These are phyloP conservation scores for Ogataea paradorogensis DNA, from an alignment of 805 yeast species.

Conservation along the genomic window DNA sequence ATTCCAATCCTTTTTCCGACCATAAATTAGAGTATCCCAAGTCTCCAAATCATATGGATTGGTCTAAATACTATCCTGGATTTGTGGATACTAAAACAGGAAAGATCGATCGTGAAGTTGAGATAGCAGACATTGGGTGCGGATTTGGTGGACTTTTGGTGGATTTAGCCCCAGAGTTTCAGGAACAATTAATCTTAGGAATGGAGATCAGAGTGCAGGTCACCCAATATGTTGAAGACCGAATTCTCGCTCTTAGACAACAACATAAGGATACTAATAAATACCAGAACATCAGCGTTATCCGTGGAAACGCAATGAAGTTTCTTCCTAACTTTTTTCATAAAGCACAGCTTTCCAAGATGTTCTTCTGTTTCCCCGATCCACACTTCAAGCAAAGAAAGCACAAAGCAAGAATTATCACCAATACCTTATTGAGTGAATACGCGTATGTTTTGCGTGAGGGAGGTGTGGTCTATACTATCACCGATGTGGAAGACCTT, in stretches of 20 bases:
- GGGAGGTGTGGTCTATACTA: constrained; percentile 88
- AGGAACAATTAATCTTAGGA: constrained; percentile 75
- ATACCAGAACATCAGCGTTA: constrained; percentile 83
- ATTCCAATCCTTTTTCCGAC: constrained; percentile 95
- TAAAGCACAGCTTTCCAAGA: constrained; percentile 78
- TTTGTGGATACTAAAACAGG: constrained; percentile 40
- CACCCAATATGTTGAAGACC: constrained; percentile 93
- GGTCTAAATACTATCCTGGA: constrained; percentile 75
- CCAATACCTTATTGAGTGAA: constrained; percentile 83
- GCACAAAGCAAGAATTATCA: constrained; percentile 94
- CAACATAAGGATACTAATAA: constrained; percentile 35
- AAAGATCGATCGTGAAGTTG: constrained; percentile 54
- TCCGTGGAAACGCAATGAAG: constrained; percentile 97
- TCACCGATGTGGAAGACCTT: constrained; percentile 91
- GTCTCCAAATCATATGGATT: constrained; percentile 81
- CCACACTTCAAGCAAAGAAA: constrained; percentile 97
- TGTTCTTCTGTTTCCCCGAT: constrained; percentile 99
- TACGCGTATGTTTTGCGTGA: constrained; percentile 87
- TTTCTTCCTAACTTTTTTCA: constrained; percentile 90
- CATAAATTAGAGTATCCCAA: constrained; percentile 87
- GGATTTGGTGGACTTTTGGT: constrained; percentile 93
- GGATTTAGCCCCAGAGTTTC: constrained; percentile 74
- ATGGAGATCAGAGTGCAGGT: constrained; percentile 99
- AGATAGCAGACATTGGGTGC: constrained; percentile 95
- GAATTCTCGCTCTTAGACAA: constrained; percentile 83